These are phyloP conservation scores for Aspergillus texensis DNA, from an alignment of 2,329 filamentous ascomycete genomes.

Conservation along the genomic window DNA sequence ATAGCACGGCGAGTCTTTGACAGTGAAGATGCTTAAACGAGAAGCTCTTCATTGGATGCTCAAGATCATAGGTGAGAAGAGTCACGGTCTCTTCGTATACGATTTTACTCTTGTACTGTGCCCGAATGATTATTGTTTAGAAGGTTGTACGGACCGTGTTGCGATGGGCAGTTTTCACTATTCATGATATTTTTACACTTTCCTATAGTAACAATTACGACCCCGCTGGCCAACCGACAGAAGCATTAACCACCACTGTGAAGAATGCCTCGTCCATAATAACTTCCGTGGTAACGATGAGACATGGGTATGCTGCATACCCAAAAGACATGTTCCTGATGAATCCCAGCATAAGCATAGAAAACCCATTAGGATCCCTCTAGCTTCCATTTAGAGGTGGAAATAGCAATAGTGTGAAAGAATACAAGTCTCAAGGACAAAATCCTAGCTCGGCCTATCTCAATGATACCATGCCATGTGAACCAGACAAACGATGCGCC, in stretches of 20 bases:
- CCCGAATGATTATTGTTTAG: neutral
- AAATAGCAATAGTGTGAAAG: neutral
- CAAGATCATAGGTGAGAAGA: neutral
- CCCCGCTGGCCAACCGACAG: neutral
- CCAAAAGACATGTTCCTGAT: neutral
- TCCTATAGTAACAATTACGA: neutral
- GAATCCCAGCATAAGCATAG: neutral
- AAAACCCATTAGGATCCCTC: neutral
- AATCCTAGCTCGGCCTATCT: neutral
- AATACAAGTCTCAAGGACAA: no score
- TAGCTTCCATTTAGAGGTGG: neutral
- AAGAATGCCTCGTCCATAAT: neutral
- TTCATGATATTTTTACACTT: neutral
- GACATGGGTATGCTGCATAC: neutral
- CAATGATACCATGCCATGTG: neutral
- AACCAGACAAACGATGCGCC: no score
- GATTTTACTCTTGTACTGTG: neutral
- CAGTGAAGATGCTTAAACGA: neutral
- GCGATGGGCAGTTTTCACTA: no score
- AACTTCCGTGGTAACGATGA: neutral
- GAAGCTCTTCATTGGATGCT: neutral
- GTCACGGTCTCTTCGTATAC: neutral
- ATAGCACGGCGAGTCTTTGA: neutral
- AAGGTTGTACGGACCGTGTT: neutral
- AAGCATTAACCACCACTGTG: neutral